Base-by-base conservation (phyloP, 164 flowering plant genomes). In the Chimonanthus praecox region DNA sequence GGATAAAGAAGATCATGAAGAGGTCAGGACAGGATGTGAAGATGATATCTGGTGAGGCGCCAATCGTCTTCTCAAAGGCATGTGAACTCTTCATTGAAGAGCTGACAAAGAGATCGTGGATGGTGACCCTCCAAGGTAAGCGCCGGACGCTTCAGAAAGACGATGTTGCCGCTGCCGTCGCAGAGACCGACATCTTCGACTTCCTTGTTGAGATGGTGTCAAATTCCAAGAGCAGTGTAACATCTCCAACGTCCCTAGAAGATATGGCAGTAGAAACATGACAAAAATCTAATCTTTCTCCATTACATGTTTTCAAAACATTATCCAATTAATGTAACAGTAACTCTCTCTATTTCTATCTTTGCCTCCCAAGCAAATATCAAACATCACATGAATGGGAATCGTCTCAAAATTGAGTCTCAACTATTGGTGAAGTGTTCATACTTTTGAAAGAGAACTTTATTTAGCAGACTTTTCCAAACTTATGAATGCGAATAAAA, bases 1-100 rank as follows among this genome's bases (percentile, higher is more conserved):
- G 93, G 77, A 88, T 89, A 77, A 91, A 89, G 88, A 91, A 89
- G 86, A 91, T 91, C 77, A 91, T 91, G 93, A 90, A 88, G 85
- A 84, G 78, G 44, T 87, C 90, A 0, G 85, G 89, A 0, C 87
- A 84, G 1, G 90, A 91, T 15, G 92, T 86, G 66, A 91, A 86
- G 83, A 91, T 91, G 92, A 85, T 91, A 16, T 88, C 91, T 0
- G 90, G 89, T 2, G 93, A 89, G 79, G 92, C 92, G 1, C 93
- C 93, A 3, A 84, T 91, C 51, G 85, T 89, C 10, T 89, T 91
- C 74, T 83, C 96, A 0, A 91, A 88, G 74, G 92, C 92, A 2
- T 87, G 92, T 72, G 91, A 88, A 80, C 79, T 89, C 7, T 91
- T 89, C 78, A 89, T 91, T 2, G 85, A 84, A 76, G 92, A 89